Base-by-base conservation (phyloP, 805 yeast species). In the Candida peoriensis region DNA sequence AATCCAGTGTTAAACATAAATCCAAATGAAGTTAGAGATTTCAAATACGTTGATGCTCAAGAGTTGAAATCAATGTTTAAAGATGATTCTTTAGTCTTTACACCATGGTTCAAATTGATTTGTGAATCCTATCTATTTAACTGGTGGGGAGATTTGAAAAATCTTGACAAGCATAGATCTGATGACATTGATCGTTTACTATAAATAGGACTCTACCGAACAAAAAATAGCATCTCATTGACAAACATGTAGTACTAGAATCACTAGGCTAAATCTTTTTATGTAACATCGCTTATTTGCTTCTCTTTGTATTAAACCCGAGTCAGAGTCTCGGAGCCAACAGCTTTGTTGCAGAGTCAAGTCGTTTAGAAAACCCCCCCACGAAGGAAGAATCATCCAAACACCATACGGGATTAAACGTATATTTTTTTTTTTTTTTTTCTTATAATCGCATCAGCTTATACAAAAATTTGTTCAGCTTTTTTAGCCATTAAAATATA, bases 21-120 rank as follows among this genome's bases (percentile, higher is more conserved):
- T 48, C 73, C 78, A 20, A 93, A 89, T 55, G 99, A 93, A 59
- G 96, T 90, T 32, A 78, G 78, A 54, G 96, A 83, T 55, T 63
- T 65, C 50, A 74, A 68, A 51, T 93, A 84, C 63, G 97, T 93
- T 17, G 63, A 77, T 21, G 72, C 72, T 18, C 63, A 63, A 2
- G 81, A 83, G 48, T 70, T 93, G 49, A 75, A 78, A 56, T 63
- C 57, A 14, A 86, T 93, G 96, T 84, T 93, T 58, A 47, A 70
- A 16, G 86, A 89, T 56, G 50, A 64, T 14, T 37, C 52, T n/a
- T 68, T 83, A 42, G 68, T 75, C 9, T 93, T 93, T 63, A 93
- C 99, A 5, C 99, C 99, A 5, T 93, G 99, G 99, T 93, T 93
- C 68, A 87, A 86, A 61, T 74, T 93, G 46, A 93, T 93, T 48